Evolutionary conservation across 2,329 filamentous ascomycete genomes (phyloP).

Genomic region (Penicillium sp.): DNA sequence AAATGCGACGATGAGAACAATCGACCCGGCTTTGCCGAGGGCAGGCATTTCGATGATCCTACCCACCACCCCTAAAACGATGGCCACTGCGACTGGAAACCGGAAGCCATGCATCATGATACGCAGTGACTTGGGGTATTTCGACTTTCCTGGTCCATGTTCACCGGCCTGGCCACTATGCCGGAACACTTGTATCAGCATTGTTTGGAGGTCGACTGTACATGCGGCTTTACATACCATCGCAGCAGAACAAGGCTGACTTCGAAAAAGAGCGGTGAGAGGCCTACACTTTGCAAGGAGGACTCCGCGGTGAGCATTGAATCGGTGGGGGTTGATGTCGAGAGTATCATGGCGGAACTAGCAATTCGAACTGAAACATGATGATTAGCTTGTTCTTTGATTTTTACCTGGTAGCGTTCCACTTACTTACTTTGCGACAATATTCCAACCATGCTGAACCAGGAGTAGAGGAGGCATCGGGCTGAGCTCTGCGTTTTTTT

Average conservation of each 20-base stretch:
- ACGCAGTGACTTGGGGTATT: conserved; percentile 29
- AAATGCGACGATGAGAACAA: conserved; percentile 32
- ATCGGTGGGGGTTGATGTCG: conserved; percentile 23
- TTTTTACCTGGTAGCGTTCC: background rate
- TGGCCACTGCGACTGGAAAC: conserved; percentile 33
- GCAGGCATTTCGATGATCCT: conserved; percentile 25
- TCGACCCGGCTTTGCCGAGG: conserved; percentile 29
- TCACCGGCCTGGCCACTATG: conserved; percentile 36
- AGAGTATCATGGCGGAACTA: conserved; percentile 33
- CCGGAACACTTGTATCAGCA: background rate
- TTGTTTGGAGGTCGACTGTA: background rate
- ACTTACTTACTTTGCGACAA: conserved; percentile 37
- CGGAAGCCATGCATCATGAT: conserved; percentile 36
- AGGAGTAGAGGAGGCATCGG: conserved; percentile 36
- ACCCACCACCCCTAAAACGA: conserved; percentile 34
- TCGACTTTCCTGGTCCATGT: conserved; percentile 35
- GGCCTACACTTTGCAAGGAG: conserved; percentile 34
- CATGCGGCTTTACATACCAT: conserved; percentile 25
- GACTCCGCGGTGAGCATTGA: conserved; percentile 32
- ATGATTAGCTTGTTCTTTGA: background rate
- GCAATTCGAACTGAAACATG: conserved; percentile 33
- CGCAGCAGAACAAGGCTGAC: conserved; percentile 36
- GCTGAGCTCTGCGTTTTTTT: conserved; percentile 21
- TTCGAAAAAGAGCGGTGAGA: conserved; percentile 40
- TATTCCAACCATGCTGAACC: conserved; percentile 37